Conservation (phyloP, 768 basidiomycete species). For the Termitomyces heimii region DNA sequence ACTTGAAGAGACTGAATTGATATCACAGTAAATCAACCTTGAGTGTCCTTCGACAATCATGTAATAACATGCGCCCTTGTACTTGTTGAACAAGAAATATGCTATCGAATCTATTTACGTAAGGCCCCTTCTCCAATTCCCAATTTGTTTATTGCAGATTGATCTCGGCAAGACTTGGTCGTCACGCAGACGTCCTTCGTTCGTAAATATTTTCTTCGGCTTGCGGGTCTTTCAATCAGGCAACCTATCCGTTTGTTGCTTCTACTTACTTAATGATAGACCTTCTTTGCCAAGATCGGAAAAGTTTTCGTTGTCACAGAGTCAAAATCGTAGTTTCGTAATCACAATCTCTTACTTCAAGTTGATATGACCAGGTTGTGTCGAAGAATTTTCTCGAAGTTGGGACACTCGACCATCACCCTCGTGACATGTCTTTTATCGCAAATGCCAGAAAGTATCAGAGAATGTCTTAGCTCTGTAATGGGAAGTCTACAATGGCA, state of each 20-base stretch:
- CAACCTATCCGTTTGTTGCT: neutral
- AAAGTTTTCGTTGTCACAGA: too few relatives aligned
- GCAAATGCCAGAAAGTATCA: neutral
- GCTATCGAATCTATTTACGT: too few relatives aligned
- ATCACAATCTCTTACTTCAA: neutral
- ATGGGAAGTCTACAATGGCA: neutral
- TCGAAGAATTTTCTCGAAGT: too few relatives aligned
- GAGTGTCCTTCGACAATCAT: too few relatives aligned
- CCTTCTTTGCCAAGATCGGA: too few relatives aligned
- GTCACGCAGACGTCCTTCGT: neutral
- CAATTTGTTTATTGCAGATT: too few relatives aligned
- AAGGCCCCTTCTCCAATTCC: too few relatives aligned
- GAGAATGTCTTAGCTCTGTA: neutral
- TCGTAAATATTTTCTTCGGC: neutral
- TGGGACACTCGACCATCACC: neutral
- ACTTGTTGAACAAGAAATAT: too few relatives aligned
- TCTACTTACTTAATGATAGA: too few relatives aligned
- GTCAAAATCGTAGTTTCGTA: neutral
- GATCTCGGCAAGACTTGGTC: neutral
- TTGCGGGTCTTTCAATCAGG: neutral
- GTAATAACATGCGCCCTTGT: too few relatives aligned
- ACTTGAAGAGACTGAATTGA: neutral
- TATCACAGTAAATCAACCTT: neutral
- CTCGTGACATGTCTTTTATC: neutral
- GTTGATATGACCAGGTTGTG: too few relatives aligned